phyloP scores from a whole-genome alignment of 169 alveolate species.

The Prorocentrum cordatum region DNA sequence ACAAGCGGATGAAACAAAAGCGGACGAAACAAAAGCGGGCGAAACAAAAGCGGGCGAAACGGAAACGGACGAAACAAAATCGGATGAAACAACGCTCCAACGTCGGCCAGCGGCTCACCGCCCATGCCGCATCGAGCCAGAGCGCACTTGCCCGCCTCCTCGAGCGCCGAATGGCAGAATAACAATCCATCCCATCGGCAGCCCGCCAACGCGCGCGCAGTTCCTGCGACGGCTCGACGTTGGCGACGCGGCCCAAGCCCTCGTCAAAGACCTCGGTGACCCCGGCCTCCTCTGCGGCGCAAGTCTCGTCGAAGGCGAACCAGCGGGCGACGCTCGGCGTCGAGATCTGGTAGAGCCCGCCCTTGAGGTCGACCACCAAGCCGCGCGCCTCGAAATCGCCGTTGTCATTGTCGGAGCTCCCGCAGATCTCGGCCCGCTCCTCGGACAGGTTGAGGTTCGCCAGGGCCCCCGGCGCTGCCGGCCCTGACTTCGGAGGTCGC shows the following conservation, averaged over 20 bases:
- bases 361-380: neutral
- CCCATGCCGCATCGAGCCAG: neutral
- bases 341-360: neutral
- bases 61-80: too few relatives aligned
- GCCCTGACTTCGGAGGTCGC: neutral
- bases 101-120: neutral
- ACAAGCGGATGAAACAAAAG: too few relatives aligned
- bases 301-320: neutral
- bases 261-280: neutral
- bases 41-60: too few relatives aligned
- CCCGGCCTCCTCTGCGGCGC: neutral
- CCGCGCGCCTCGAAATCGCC: too few relatives aligned
- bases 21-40: too few relatives aligned
- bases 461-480: neutral
- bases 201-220: neutral
- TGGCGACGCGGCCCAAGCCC: neutral
- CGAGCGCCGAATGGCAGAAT: neutral
- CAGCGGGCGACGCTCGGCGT: neutral
- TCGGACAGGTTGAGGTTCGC: neutral
- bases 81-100: too few relatives aligned
- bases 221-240: neutral
- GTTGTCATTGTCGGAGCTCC: neutral
- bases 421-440: too few relatives aligned
- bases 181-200: neutral
- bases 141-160: too few relatives aligned